A percentile compares a stretch with the other conserved stretches of the same genome.
Conservation (phyloP, 2,329 filamentous ascomycete species). For the Leptosphaerulina australis region DNA sequence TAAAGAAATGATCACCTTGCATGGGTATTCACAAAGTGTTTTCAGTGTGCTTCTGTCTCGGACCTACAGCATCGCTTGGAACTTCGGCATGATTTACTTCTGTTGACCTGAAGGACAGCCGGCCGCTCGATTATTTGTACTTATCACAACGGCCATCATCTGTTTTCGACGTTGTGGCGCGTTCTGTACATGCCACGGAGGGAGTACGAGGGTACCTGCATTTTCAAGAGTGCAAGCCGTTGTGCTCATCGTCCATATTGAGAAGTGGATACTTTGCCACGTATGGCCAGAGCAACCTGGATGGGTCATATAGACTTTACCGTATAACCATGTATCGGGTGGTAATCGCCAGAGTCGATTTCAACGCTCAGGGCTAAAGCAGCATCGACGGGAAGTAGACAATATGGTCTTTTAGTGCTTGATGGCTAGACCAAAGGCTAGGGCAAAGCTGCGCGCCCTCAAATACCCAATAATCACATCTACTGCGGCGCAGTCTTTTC, state of each 20-base stretch:
- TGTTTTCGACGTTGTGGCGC: conserved; percentile 6
- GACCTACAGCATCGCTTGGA: too few relatives aligned
- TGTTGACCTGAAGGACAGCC: neutral
- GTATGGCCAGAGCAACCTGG: neutral
- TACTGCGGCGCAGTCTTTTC: conserved; percentile 2
- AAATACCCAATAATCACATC: neutral
- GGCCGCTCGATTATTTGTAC: neutral
- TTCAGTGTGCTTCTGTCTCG: neutral
- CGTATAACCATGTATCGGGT: neutral
- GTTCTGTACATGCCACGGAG: conserved; percentile 6
- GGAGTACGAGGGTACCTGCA: conserved; percentile 3
- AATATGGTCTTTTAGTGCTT: conserved; percentile 1
- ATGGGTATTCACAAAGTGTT: neutral
- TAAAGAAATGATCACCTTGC: neutral
- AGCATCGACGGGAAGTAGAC: neutral
- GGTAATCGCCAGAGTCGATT: neutral
- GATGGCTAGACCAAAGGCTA: conserved; percentile 5
- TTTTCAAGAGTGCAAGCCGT: neutral
- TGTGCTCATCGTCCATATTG: neutral
- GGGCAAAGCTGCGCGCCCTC: neutral
- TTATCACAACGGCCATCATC: neutral
- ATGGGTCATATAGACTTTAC: neutral
- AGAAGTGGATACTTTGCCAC: neutral
- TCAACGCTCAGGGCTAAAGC: neutral
- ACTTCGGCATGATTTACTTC: neutral